Evolutionary conservation across 208 protist genomes (phyloP), one percentile per base, ranked within the genome.

Genomic region (Paratrypanosoma confusum): DNA sequence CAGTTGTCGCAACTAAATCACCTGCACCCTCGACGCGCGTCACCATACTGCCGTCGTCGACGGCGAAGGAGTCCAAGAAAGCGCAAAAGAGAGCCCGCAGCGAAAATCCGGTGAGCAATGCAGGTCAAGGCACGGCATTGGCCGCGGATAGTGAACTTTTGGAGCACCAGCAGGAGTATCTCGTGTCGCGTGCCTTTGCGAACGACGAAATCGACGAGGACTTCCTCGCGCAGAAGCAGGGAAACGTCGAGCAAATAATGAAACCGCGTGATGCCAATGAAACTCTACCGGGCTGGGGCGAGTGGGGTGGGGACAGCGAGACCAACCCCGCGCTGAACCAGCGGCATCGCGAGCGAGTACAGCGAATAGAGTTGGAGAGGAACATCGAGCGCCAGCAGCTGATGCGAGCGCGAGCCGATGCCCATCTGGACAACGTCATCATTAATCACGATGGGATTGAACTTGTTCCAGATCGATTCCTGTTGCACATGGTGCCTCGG

Each of bases 401-500:
- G n/a, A 31, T 83, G 49, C 80, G 79, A 57, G 91, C 73, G 46
- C 70, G 88, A 17, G 80, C 80, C 1, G 88, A 95, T 57, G 71
- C 78, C 0, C 57, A 61, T 3, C 61, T 95, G n/a, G 71, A 90
- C 33, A 76, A 95, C 55, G 88, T 93, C 28, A 92, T 93, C 31
- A 95, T 95, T 61, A 95, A 95, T 51, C 81, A 95, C 44, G 81
- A 93, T 42, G 83, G 83, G 3, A 82, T 90, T 25, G 82, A 95
- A 48, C 60, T 91, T 32, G 84, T 93, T 36, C 78, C 81, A 11
- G 74, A 88, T 53, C 78, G 86, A 37, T 90, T 90, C 76, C 65
- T 67, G 27, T 46, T 93, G 45, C 78, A 88, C 50, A 95, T 92
- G 82, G 71, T 93, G n/a, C 88, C 88, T 0, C 63, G 81, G 0